Percentiles rank a stretch among this genome's conserved stretches.
These are phyloP conservation scores for Gautieria morchelliformis DNA, from an alignment of 768 basidiomycete genomes.

Conservation along the genomic window DNA sequence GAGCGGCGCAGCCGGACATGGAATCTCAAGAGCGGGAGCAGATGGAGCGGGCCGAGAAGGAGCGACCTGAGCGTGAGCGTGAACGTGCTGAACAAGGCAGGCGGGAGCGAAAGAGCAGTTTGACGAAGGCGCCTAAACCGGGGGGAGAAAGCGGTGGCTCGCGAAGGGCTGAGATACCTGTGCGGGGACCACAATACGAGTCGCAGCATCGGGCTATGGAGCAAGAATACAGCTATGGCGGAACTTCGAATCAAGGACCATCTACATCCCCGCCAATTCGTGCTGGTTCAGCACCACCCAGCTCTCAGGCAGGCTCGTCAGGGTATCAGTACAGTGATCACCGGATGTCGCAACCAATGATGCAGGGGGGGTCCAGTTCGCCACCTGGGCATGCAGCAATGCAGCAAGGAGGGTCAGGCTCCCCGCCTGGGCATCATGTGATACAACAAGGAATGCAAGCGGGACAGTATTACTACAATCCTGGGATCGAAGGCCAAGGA, in stretches of 20 bases:
- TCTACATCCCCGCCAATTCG: background rate
- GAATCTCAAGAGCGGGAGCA: slow-evolving; percentile 27
- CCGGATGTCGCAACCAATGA: background rate
- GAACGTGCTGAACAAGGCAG: slow-evolving; percentile 37
- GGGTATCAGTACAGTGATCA: slow-evolving; percentile 13
- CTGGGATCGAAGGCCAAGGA: background rate
- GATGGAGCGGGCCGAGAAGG: slow-evolving; percentile 15
- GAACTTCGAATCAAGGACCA: background rate
- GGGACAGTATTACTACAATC: slow-evolving; percentile 8
- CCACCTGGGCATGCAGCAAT: slow-evolving; percentile 5
- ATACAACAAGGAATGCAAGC: slow-evolving; percentile 4
- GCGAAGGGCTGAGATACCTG: slow-evolving; percentile 76
- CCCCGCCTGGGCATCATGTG: background rate
- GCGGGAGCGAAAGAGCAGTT: slow-evolving; percentile 38
- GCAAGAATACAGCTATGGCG: slow-evolving; percentile 56
- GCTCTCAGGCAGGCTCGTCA: background rate
- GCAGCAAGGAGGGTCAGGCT: background rate
- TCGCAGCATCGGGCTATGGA: slow-evolving; percentile 91
- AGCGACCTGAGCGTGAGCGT: slow-evolving; percentile 10
- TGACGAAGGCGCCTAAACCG: slow-evolving; percentile 55
- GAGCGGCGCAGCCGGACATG: slow-evolving; percentile 31
- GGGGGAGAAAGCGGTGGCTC: slow-evolving; percentile 34
- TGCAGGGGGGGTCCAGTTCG: slow-evolving; percentile 3
- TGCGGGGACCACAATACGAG: slow-evolving; percentile 86
- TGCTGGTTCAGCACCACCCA: background rate